Base-by-base conservation (phyloP, 345 rosid genomes). In the Litchi chinensis region DNA sequence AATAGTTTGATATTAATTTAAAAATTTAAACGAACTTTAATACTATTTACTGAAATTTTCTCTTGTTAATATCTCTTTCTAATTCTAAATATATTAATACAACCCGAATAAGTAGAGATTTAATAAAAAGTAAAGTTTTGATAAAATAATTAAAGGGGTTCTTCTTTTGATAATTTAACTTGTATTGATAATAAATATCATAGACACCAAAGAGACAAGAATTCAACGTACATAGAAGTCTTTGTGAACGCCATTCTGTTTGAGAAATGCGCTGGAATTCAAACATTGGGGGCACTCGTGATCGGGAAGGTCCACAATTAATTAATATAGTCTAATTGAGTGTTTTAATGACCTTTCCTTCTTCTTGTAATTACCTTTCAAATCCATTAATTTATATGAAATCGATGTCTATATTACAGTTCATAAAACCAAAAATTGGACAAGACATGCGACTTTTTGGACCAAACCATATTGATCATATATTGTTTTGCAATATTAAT, bases 261-360 rank as follows among this genome's bases (percentile, higher is more conserved):
- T 65, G 18, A 69, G 76, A 76, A 78, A 74, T 83, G 86, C 63
- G 84, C 81, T 85, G 88, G 86, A 80, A 41, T 72, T 80, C 41
- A 71, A 82, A 82, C 86, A 78, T 85, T 50, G 48, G 85, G 85
- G 63, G 46, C 83, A 80, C 86, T 80, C 84, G 80, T 68, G 0
- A 1, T 75, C 15, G 3, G 57, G 48, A 39, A 71, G 79, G 73
- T 64, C 70, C 82, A 44, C 84, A 16, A n/a, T 21, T 60, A 60
- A 19, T 21, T 60, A 60, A 54, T 16, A 24, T 32, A 32, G 64
- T 79, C 65, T 74, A 77, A 70, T 77, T 66, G 75, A 59, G 74
- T 79, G 82, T 26, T 44, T 16, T 32, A 48, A 8, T 44, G 13
- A 4, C 40, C 60, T 18, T 75, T n/a, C 68, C 67, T 40, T 59